Evolutionary conservation across 2,329 filamentous ascomycete species (phyloP), one percentile per base, ranked within the genome.

Genomic region (Fonsecaea nubica): DNA sequence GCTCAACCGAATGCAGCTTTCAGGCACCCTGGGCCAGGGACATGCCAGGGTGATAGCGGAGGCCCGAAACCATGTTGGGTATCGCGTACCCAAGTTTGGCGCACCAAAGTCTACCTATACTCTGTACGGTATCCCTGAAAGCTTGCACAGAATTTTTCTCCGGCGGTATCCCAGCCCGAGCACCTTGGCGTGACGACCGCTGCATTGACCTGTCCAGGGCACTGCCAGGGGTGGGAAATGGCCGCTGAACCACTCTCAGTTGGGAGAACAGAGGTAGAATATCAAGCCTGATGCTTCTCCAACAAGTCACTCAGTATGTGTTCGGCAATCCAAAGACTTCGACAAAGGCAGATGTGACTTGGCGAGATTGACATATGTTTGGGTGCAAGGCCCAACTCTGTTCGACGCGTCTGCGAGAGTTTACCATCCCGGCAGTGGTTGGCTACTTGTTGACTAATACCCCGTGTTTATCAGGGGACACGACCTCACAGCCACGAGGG

Each of bases 281-380:
- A 30, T 61, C 32, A 33, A 61, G 48, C 48, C 58, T 61, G 58
- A 52, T 61, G 45, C 58, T 32, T 48, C 48, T 30, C 45, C 45
- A 50, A 25, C 18, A 25, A 50, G 45, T 50, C 21, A 18, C 25
- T 30, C 12, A 10, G 18, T 13, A 21, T 50, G 45, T 50, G 13
- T 5, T 25, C 18, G 45, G 45, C 45, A 6, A 1, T 32, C 30
- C 18, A 25, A 48, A 18, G 45, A 25, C 10, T 9, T 50, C 25
- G 18, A 50, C 45, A 13, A 50, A n/a, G 45, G 12, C 45, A 50
- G 25, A 50, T 15, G 45, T 50, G 21, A 50, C 18, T 50, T 10
- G 25, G 45, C 30, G 45, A 9, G 45, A 50, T 25, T 50, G 45
- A 50, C 2, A 45, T 45, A 15, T 18, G 15, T n/a, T 45, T 15